Evolutionary conservation across 2,329 filamentous ascomycete species (phyloP).

Genomic region (Beauveria brongniartii): DNA sequence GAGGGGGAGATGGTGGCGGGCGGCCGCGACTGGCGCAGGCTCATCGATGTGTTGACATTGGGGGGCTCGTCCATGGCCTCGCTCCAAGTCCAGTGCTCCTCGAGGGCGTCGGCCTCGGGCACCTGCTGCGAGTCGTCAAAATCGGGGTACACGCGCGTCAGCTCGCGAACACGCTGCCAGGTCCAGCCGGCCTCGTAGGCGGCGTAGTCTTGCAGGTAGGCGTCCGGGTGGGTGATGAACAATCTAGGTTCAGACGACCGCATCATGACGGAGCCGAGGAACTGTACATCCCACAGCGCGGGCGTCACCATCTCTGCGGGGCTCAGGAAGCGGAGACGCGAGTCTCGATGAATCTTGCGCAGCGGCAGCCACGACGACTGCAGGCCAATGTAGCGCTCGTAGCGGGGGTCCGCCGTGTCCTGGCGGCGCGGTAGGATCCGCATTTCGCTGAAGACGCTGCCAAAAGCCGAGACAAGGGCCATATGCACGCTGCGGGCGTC

Average conservation of each 20-base stretch:
- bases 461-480: conserved; percentile 56
- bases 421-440: conserved; percentile 23
- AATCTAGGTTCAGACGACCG: conserved; percentile 58
- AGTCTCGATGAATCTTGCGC: conserved; percentile 67
- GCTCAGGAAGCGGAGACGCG: conserved; percentile 60
- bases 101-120: conserved; percentile 53
- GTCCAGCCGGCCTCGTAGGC: conserved; percentile 53
- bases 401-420: conserved; percentile 19
- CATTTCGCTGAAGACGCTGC: conserved; percentile 42
- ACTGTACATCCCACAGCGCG: conserved; percentile 61
- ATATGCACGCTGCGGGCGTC: conserved; percentile 61
- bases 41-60: conserved; percentile 35
- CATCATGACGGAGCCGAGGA: conserved; percentile 68
- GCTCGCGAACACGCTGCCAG: conserved; percentile 60
- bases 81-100: conserved; percentile 61
- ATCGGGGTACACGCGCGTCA: conserved; percentile 49
- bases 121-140: conserved; percentile 36
- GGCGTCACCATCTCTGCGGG: conserved; percentile 67
- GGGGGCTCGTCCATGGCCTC: conserved; percentile 53
- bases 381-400: conserved; percentile 49
- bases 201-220: conserved; percentile 59
- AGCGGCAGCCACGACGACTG: conserved; percentile 66
- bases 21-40: conserved; percentile 29
- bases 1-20: conserved; percentile 33
- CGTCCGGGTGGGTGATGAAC: conserved; percentile 67